A percentile compares a stretch with the other conserved stretches of the same genome.
Evolutionary conservation across 2,329 filamentous ascomycete species (phyloP).

Genomic region (Colletotrichum paranaense): DNA sequence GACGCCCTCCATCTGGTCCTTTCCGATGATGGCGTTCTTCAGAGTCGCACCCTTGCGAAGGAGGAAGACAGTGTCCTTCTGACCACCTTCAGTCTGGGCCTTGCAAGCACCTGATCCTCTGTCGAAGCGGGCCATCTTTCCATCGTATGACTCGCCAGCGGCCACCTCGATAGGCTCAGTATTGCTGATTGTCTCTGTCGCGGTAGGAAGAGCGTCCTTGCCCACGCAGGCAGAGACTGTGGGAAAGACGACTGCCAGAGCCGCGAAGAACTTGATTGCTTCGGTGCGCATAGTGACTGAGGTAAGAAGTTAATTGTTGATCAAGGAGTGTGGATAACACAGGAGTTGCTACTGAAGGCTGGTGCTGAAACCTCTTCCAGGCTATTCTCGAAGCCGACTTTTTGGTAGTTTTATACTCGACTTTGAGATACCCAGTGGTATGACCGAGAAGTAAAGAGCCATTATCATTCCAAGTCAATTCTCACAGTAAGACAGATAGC

Average conservation of each 20-base stretch:
- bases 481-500: background rate
- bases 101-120: conserved; percentile 54
- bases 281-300: conserved; percentile 14
- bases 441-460: background rate
- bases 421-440: background rate
- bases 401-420: conserved; percentile 2
- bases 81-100: conserved; percentile 54
- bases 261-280: conserved; percentile 24
- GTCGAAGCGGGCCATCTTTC: conserved; percentile 49
- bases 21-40: conserved; percentile 59
- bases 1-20: conserved; percentile 43
- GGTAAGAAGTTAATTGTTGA: background rate
- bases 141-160: conserved; percentile 46
- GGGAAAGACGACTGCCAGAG: conserved; percentile 35
- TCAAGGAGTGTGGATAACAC: background rate
- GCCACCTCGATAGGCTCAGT: conserved; percentile 45
- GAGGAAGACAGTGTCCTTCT: conserved; percentile 56
- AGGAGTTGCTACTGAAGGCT: background rate
- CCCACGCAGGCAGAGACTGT: conserved; percentile 39
- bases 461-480: background rate
- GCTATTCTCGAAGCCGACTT: background rate
- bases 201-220: conserved; percentile 42
- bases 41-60: conserved; percentile 55
- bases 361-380: background rate
- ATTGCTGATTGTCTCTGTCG: conserved; percentile 42